Conservation (phyloP, 2,329 filamentous ascomycete genomes). For the Penicillium sp. region DNA sequence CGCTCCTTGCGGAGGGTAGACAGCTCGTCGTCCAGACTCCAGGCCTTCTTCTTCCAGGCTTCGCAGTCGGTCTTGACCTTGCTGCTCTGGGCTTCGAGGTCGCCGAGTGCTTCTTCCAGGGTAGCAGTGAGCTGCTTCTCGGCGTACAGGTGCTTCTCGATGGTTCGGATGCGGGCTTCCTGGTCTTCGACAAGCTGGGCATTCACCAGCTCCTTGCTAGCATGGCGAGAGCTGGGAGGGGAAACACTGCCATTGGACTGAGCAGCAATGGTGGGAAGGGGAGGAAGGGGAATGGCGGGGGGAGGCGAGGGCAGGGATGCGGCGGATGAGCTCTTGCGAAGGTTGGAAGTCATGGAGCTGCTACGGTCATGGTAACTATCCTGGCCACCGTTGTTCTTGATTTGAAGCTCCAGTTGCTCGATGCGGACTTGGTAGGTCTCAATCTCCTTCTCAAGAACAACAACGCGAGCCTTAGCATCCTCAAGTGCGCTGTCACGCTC, state of each 20-base stretch:
- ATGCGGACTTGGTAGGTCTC: constrained; percentile 58
- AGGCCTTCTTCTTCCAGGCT: constrained; percentile 82
- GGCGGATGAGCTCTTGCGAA: constrained; percentile 82
- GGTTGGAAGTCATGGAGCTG: constrained; percentile 64
- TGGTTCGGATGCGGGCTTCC: constrained; percentile 88
- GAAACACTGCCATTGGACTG: constrained; percentile 53
- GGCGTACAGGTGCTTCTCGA: constrained; percentile 93
- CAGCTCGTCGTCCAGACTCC: constrained; percentile 67
- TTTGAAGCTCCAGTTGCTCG: constrained; percentile 64
- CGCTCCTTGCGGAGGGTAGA: constrained; percentile 58
- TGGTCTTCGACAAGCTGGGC: constrained; percentile 91
- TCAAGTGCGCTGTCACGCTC: constrained; percentile 75
- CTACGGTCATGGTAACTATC: constrained; percentile 53
- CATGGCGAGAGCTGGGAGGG: constrained; percentile 65
- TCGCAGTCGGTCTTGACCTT: constrained; percentile 91
- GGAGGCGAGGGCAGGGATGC: constrained; percentile 88
- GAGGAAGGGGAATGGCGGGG: constrained; percentile 92
- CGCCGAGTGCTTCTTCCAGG: constrained; percentile 90
- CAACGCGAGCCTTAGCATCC: constrained; percentile 68
- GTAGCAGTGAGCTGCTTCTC: constrained; percentile 96
- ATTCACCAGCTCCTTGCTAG: constrained; percentile 76
- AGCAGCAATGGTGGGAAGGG: constrained; percentile 67
- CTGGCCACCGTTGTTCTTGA: constrained; percentile 40
- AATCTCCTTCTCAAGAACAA: constrained; percentile 66
- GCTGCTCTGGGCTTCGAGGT: constrained; percentile 87